Conservation (phyloP, 139 green algal species). For the Cymbomonas tetramitiformis region DNA sequence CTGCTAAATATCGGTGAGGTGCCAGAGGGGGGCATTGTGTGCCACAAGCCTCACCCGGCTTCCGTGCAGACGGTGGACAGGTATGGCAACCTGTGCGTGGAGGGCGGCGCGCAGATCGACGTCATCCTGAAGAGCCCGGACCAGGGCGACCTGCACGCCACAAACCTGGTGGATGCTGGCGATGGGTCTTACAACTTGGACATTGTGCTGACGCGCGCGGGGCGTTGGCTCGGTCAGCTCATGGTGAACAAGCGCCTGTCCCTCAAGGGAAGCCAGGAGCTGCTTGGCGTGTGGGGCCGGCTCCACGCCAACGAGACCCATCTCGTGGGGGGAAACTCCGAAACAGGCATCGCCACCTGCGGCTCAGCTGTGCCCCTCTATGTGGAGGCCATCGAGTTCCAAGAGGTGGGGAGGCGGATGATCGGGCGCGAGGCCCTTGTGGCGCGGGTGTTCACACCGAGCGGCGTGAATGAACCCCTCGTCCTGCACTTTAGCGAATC, state of each 20-base stretch:
- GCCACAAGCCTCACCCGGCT: too few species aligned
- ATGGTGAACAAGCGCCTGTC: conserved; percentile 6
- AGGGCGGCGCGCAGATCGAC: conserved; percentile 4
- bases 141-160: not conserved
- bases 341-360: not conserved
- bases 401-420: conserved; percentile 2
- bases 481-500: too few species aligned
- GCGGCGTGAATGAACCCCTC: too few species aligned
- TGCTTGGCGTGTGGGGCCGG: conserved; percentile 6
- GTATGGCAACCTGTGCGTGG: conserved; percentile 11
- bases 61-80: conserved; percentile 16
- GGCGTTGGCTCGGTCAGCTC: not conserved
- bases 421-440: conserved; percentile 1
- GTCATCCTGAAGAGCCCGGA: not conserved
- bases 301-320: not conserved
- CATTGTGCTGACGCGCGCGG: not conserved
- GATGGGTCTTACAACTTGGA: conserved; percentile 4
- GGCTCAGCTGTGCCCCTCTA: conserved; percentile 1
- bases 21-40: too few species aligned
- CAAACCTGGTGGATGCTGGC: conserved; percentile 4
- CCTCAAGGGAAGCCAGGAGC: not conserved
- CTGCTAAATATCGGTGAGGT: too few species aligned
- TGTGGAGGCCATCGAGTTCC: conserved; percentile 3
- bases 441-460: conserved; percentile 2
- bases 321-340: not conserved